These are phyloP conservation scores for Acacia crassicarpa DNA, from an alignment of 306 rosid genomes.

Conservation along the genomic window DNA sequence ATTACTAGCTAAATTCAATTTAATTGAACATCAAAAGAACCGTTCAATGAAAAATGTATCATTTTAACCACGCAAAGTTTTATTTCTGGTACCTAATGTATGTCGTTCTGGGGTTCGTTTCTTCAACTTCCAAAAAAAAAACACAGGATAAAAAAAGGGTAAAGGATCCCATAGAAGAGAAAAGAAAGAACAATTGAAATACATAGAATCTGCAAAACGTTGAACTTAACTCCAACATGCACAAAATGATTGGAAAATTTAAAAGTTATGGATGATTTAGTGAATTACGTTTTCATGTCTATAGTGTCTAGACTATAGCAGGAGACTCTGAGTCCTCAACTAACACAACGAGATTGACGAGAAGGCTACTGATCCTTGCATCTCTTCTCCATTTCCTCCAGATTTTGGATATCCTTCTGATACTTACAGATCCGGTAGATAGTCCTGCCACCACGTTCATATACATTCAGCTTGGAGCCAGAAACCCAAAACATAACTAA, in stretches of 20 bases:
- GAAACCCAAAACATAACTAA: conserved; percentile 4
- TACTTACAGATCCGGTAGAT: conserved; percentile 70
- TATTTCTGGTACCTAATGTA: not conserved
- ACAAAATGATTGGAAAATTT: conserved; percentile 16
- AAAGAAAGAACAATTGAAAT: not conserved
- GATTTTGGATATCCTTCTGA: conserved; percentile 66
- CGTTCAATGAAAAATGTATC: not conserved
- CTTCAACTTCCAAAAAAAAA: not conserved
- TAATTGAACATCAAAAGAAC: not conserved
- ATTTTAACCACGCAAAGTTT: not conserved
- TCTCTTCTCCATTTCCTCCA: conserved; percentile 95
- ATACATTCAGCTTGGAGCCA: conserved; percentile 6
- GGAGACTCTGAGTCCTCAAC: not conserved
- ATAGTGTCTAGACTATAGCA: conserved; percentile 32
- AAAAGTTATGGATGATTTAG: conserved; percentile 17
- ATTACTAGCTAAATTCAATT: not conserved
- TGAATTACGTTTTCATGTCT: conserved; percentile 12
- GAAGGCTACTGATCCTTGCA: conserved; percentile 59
- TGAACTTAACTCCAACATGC: conserved; percentile 17
- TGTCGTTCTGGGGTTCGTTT: not conserved
- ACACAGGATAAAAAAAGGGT: not conserved
- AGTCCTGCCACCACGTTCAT: conserved; percentile 59
- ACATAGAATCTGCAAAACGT: conserved; percentile 13
- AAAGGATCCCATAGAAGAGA: not conserved
- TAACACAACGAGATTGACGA: conserved; percentile 3